Evolutionary conservation across 371 early-diverging fungal species (phyloP).

Genomic region (Phascolomyces articulosus): DNA sequence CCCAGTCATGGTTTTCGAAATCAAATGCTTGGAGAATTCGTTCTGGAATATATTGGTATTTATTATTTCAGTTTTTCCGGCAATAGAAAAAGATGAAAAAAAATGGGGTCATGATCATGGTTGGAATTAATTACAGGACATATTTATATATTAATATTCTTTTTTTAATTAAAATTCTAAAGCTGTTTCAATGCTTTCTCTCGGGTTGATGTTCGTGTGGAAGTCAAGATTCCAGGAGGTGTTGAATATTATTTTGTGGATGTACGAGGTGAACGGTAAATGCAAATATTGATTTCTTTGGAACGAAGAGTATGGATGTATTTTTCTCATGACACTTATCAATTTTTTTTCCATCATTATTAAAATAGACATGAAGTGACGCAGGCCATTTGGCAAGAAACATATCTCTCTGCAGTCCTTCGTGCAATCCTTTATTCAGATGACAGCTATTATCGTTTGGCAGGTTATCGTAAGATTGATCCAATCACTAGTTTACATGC

Average conservation of each 20-base stretch:
- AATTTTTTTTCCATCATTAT: neutral
- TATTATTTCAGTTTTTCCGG: neutral
- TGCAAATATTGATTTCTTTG: no score
- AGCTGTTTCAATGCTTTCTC: conserved; percentile 97
- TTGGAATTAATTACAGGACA: no score
- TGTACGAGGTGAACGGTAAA: conserved; percentile 72
- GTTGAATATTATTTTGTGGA: conserved; percentile 93
- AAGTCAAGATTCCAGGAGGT: conserved; percentile 96
- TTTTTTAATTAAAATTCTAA: no score
- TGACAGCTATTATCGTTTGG: conserved; percentile 80
- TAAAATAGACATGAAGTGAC: conserved; percentile 68
- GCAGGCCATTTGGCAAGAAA: conserved; percentile 90
- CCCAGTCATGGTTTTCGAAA: conserved; percentile 74
- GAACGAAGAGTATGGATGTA: no score
- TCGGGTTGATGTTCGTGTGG: conserved; percentile 95
- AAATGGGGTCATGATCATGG: no score
- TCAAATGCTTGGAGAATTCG: conserved; percentile 70
- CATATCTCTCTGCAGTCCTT: conserved; percentile 83
- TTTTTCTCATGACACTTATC: no score
- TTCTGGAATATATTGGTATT: conserved; percentile 73
- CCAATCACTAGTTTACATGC: conserved; percentile 73
- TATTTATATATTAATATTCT: no score
- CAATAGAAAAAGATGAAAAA: neutral
- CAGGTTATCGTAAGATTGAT: conserved; percentile 88
- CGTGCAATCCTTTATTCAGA: conserved; percentile 91